A percentile compares a stretch with the other conserved stretches of the same genome.
Conservation (phyloP, 352 stramenopile genomes). For the Albugo candida region DNA sequence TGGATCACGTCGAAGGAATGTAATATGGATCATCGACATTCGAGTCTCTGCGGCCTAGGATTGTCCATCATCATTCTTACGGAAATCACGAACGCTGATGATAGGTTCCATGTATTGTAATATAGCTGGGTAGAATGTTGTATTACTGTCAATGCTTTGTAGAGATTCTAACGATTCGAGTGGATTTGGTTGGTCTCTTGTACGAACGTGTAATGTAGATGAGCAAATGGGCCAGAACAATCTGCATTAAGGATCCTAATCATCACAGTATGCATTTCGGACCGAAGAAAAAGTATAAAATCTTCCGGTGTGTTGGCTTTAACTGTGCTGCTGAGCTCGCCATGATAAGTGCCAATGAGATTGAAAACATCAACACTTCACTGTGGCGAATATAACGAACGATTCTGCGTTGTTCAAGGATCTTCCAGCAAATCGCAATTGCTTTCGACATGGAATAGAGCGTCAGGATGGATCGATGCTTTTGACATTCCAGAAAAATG, state of each 20-base stretch:
- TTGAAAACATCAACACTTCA: slow-evolving; percentile 62
- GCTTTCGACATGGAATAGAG: slow-evolving; percentile 56
- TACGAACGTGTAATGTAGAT: not conserved
- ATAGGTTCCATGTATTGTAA: not conserved
- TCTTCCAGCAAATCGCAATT: slow-evolving; percentile 62
- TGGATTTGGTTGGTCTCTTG: not conserved
- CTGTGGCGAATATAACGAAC: slow-evolving; percentile 57
- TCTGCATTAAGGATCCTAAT: not conserved
- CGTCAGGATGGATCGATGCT: slow-evolving; percentile 72
- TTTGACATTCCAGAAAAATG: slow-evolving; percentile 63
- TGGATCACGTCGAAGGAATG: not conserved
- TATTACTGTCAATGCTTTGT: not conserved
- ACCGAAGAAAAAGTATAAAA: slow-evolving; percentile 71
- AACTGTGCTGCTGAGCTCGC: slow-evolving; percentile 58
- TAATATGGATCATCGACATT: not conserved
- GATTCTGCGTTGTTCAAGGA: slow-evolving; percentile 41
- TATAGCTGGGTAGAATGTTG: not conserved
- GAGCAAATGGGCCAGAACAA: not conserved
- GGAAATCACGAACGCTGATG: not conserved
- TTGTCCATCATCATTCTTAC: not conserved
- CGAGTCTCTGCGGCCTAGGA: not conserved
- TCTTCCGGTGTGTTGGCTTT: slow-evolving; percentile 67
- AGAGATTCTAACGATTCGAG: not conserved
- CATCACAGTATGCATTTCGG: slow-evolving; percentile 8
- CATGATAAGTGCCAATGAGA: slow-evolving; percentile 75